Evolutionary conservation across 2,329 filamentous ascomycete species (phyloP), one percentile per base, ranked within the genome.

Genomic region (Sordariomycetes sp.): DNA sequence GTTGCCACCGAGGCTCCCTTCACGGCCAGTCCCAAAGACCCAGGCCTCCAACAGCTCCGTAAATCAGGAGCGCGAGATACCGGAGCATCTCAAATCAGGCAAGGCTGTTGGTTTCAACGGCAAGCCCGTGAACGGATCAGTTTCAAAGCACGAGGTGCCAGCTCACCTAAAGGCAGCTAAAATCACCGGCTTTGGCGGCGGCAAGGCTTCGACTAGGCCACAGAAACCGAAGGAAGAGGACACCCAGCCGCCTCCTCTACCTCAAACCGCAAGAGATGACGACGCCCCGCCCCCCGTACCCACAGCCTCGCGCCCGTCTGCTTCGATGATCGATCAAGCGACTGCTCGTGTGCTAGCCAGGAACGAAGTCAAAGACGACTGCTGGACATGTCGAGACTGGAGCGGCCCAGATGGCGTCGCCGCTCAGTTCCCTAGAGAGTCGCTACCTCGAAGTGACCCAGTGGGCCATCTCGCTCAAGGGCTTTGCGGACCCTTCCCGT

Each of bases 301-400:
- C 0, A 29, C 70, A 5, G 57, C 60, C 16, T 72, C 70, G 17
- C 64, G 72, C 5, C 73, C 73, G 3, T 66, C 66, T 3, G 47
- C 54, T 9, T 58, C 64, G n/a, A 64, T 75, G 43, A 67, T 75
- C 21, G 58, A 69, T 34, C 63, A 66, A 3, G 57, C 55, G 5
- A 10, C 47, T 53, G 28, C 57, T 57, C 30, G 43, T 47, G 10
- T 42, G 49, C 10, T 39, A 50, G 8, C 47, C 47, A n/a, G 18
- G 11, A 10, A 21, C 14, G 18, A 30, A 23, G 14, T 21, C 15
- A 43, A 47, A 12, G 46, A 50, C 20, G 54, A 58, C n/a, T 96
- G 92, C 54, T 68, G 94, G 34, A 64, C 77, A 38, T 96, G 92
- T 53, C 78, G 88, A 43, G 88, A 96, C 59, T 96, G 93, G 57